phyloP scores from a whole-genome alignment of 352 stramenopile species.

The Phytophthora vignae region DNA sequence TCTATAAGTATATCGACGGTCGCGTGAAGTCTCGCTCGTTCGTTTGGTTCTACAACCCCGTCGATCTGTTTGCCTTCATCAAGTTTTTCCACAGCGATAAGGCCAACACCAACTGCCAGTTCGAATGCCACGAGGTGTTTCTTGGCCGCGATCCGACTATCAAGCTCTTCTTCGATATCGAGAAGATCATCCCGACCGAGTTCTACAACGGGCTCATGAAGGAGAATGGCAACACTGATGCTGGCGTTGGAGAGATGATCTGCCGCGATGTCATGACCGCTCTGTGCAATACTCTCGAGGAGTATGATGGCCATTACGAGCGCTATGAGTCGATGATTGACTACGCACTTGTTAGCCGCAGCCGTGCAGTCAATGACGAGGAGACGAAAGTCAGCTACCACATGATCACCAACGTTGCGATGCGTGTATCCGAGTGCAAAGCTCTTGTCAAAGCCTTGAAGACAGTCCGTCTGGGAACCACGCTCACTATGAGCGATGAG shows the following conservation, averaged over 20 bases:
- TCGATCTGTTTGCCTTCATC: neutral
- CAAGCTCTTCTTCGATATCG: constrained; percentile 4
- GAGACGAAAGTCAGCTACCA: constrained; percentile 18
- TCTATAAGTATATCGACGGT: neutral
- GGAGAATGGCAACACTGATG: neutral
- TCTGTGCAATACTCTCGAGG: no score
- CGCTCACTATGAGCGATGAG: neutral
- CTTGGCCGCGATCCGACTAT: neutral
- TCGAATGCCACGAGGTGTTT: constrained; percentile 1
- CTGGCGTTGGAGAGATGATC: neutral
- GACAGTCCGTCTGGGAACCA: neutral
- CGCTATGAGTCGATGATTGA: neutral
- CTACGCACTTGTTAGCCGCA: neutral
- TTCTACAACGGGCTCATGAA: neutral
- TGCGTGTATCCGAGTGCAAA: neutral
- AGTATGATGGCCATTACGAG: neutral
- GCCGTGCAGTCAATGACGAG: neutral
- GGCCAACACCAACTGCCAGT: neutral
- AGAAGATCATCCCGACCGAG: neutral
- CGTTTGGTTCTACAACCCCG: neutral
- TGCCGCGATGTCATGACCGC: neutral
- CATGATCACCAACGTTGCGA: constrained; percentile 4
- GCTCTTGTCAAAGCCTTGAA: neutral
- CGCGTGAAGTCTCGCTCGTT: neutral
- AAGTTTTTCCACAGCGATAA: neutral